phyloP scores from a whole-genome alignment of 202 grass and related monocot genomes.

The Elaeis oleifera region DNA sequence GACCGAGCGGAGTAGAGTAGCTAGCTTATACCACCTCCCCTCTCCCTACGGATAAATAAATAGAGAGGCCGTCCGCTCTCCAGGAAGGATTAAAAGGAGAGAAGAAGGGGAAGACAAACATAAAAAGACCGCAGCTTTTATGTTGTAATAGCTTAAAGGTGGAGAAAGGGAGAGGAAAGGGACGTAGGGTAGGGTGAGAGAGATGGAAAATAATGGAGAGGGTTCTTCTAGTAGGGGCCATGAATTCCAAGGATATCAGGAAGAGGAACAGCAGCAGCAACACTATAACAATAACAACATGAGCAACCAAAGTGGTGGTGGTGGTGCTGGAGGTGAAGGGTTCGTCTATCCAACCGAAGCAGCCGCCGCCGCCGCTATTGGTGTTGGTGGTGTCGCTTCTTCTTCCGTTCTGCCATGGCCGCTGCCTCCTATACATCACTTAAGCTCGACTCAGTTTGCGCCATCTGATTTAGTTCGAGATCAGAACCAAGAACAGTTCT shows the following conservation, averaged over 20 bases:
- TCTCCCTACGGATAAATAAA: constrained; percentile 12
- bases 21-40: constrained; percentile 41
- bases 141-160: no score
- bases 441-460: no score
- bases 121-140: no score
- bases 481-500: constrained; percentile 28
- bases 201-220: constrained; percentile 18
- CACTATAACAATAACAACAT: not conserved
- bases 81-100: no score
- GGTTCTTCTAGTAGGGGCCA: constrained; percentile 20
- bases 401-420: not conserved
- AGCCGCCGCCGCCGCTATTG: not conserved
- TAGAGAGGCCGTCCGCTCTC: no score
- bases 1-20: constrained; percentile 29
- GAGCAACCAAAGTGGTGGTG: not conserved
- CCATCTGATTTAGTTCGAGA: no score
- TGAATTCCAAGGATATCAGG: constrained; percentile 12
- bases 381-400: no score
- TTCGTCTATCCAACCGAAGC: constrained; percentile 43
- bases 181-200: no score
- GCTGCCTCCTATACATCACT: constrained; percentile 1
- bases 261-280: not conserved
- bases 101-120: no score
- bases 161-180: no score
- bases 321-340: constrained; percentile 33